Percentiles rank a stretch among this genome's conserved stretches.
Evolutionary conservation across 1,139 yeast species (phyloP).

Genomic region (Suhomyces bolitotheri): DNA sequence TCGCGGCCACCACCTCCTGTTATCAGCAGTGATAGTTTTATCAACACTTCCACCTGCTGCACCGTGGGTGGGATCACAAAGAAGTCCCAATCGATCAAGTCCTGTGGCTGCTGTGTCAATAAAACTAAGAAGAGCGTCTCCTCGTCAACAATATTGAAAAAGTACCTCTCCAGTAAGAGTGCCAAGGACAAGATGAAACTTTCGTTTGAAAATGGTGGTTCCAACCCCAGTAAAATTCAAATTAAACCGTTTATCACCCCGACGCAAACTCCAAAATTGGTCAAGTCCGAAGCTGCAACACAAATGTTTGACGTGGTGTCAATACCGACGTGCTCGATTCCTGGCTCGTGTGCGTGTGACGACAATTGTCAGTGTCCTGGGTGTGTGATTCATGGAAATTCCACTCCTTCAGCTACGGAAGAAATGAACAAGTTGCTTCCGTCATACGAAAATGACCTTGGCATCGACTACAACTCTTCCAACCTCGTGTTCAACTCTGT

Average conservation of each 20-base stretch:
- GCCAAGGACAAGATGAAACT: constrained; percentile 5
- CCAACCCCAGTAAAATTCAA: constrained; percentile 1
- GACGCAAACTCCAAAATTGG: neutral
- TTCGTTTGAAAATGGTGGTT: constrained; percentile 1
- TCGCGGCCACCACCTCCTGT: constrained; percentile 25
- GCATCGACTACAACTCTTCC: constrained; percentile 8
- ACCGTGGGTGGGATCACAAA: constrained; percentile 23
- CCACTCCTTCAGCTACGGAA: constrained; percentile 10
- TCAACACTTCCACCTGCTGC: constrained; percentile 39
- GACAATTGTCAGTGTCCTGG: constrained; percentile 49
- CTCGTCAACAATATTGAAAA: constrained; percentile 39
- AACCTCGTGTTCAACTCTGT: constrained; percentile 13
- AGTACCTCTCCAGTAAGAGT: constrained; percentile 32
- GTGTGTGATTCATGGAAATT: constrained; percentile 47
- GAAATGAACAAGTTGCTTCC: constrained; percentile 13
- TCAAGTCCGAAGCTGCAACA: constrained; percentile 3
- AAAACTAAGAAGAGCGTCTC: constrained; percentile 22
- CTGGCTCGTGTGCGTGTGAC: constrained; percentile 53
- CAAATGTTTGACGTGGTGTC: constrained; percentile 27
- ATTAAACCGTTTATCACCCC: neutral
- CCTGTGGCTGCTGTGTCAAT: constrained; percentile 32
- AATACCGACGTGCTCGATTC: constrained; percentile 45
- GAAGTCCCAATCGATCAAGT: constrained; percentile 16
- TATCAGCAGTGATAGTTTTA: constrained; percentile 37
- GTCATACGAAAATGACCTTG: constrained; percentile 10